Percentiles rank a stretch among this genome's conserved stretches.
Conservation (phyloP, 768 basidiomycete genomes). For the Gymnopilus junonius region DNA sequence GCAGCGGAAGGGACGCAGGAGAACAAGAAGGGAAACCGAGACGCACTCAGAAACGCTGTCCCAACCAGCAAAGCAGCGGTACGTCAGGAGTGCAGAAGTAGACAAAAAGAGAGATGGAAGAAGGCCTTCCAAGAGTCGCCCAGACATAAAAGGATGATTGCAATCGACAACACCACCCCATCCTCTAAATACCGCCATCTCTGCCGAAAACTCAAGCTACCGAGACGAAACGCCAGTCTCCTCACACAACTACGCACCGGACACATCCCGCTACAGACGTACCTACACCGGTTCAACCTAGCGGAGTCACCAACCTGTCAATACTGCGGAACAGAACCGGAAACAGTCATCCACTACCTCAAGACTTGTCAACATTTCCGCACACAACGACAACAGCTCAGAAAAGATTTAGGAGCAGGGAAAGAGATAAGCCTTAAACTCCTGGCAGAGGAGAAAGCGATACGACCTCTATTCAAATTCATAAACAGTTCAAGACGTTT, state of each 20-base stretch:
- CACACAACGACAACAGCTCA: background rate
- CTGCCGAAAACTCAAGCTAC: background rate
- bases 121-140: constrained; percentile 11
- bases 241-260: constrained; percentile 35
- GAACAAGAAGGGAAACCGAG: background rate
- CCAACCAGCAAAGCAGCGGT: constrained; percentile 10
- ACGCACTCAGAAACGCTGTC: background rate
- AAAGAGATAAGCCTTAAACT: background rate
- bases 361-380: constrained; percentile 30
- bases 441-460: background rate
- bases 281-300: constrained; percentile 32
- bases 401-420: background rate
- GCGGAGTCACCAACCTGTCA: constrained; percentile 29
- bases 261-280: constrained; percentile 31
- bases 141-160: constrained; percentile 2
- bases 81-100: constrained; percentile 13
- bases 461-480: background rate
- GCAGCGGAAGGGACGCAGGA: constrained; percentile 3
- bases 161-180: constrained; percentile 15
- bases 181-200: constrained; percentile 17
- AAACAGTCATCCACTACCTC: constrained; percentile 35
- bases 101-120: constrained; percentile 15
- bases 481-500: background rate
- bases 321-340: constrained; percentile 22
- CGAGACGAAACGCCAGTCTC: constrained; percentile 21